Conservation (phyloP, 805 yeast species). For the Myxozyma neotropica region DNA sequence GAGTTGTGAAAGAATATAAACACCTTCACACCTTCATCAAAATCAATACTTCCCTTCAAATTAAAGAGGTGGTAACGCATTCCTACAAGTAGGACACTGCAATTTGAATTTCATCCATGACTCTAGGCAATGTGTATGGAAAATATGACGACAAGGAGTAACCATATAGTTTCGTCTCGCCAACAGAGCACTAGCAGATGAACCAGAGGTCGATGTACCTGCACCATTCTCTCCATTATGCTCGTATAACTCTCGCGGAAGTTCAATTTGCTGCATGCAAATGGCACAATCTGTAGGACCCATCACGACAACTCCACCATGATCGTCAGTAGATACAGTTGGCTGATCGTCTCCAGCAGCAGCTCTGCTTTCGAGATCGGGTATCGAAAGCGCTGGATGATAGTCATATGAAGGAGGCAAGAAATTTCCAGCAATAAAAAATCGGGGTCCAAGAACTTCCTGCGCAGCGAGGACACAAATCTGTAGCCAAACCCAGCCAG, state of each 20-base stretch:
- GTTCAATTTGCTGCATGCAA: conserved; percentile 78
- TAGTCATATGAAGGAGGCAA: conserved; percentile 85
- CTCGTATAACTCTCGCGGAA: conserved; percentile 41
- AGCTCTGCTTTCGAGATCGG: conserved; percentile 55
- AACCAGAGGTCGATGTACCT: conserved; percentile 30
- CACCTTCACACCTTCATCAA: too few species aligned
- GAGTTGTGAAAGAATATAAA: conserved; percentile 45
- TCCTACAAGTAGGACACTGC: conserved; percentile 91
- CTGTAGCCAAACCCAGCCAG: conserved; percentile 64
- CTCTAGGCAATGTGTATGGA: conserved; percentile 86
- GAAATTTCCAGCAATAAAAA: conserved; percentile 71
- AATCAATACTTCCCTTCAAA: too few species aligned
- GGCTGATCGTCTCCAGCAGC: conserved; percentile 38
- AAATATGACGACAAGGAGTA: conserved; percentile 89
- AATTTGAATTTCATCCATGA: conserved; percentile 91
- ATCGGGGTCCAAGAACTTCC: conserved; percentile 72
- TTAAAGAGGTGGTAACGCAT: conserved; percentile 75
- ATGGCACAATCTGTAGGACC: conserved; percentile 69
- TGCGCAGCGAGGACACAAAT: conserved; percentile 62
- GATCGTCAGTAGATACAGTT: conserved; percentile 36
- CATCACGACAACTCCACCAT: conserved; percentile 20
- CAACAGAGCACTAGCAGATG: conserved; percentile 40
- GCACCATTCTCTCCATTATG: background rate
- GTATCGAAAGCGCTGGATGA: conserved; percentile 67
- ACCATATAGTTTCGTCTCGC: conserved; percentile 44